phyloP scores from a whole-genome alignment of 1,139 yeast genomes.

The Hemisphaericaspora lyxosophila region DNA sequence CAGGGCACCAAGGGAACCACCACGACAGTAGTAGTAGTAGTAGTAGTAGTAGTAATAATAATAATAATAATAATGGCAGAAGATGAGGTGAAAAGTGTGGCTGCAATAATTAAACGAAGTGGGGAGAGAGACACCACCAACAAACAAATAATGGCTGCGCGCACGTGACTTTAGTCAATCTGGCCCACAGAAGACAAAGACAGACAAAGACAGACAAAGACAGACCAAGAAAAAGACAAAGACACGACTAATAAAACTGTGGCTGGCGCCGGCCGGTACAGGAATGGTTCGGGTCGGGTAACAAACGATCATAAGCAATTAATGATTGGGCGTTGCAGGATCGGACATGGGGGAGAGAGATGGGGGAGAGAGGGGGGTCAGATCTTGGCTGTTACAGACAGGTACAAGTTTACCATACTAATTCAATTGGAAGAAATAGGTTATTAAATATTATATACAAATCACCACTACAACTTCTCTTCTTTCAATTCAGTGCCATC shows the following conservation, averaged over 20 bases:
- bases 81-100: not conserved
- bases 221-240: not conserved
- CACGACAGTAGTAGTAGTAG: no score
- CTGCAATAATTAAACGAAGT: not conserved
- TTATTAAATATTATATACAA: no score
- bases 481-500: constrained; percentile 47
- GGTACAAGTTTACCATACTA: no score
- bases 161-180: not conserved
- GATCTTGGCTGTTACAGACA: no score
- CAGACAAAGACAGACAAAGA: not conserved
- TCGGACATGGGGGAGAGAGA: no score
- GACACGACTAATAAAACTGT: constrained; percentile 6
- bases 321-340: no score
- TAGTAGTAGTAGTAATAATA: no score
- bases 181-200: not conserved
- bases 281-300: not conserved
- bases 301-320: no score
- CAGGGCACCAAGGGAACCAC: no score
- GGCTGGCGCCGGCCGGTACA: not conserved
- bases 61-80: no score
- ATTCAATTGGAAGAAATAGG: no score
- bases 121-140: not conserved
- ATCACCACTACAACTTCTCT: constrained; percentile 34
- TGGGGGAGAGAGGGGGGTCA: no score
- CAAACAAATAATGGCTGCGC: not conserved